These are phyloP conservation scores for Erodium trifolium DNA, from an alignment of 441 rosid genomes.

Conservation along the genomic window DNA sequence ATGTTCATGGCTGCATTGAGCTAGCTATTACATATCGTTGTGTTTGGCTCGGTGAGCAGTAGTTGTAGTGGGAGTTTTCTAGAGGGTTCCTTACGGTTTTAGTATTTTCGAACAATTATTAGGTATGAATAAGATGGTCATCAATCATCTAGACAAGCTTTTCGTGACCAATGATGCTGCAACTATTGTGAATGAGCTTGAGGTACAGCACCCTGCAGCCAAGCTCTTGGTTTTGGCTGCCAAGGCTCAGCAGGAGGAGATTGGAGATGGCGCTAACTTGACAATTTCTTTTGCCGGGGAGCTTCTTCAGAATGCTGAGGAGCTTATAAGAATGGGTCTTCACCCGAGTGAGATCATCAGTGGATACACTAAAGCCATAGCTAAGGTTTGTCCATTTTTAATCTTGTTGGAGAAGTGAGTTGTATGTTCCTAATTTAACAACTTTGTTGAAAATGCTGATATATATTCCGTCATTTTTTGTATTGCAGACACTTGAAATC, in stretches of 20 bases:
- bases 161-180: conserved; percentile 93
- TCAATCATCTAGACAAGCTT: conserved; percentile 86
- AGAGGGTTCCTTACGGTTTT: background rate
- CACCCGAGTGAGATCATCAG: conserved; percentile 97
- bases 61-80: background rate
- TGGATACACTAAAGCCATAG: conserved; percentile 72
- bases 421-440: conserved; percentile 1
- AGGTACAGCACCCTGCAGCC: conserved; percentile 97
- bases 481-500: conserved; percentile 48
- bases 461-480: background rate
- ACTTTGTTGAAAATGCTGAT: background rate
- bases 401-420: background rate
- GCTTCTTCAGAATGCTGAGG: conserved; percentile 89
- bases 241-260: conserved; percentile 96
- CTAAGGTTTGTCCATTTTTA: conserved; percentile 36
- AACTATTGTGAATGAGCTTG: conserved; percentile 89
- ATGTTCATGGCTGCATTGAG: background rate
- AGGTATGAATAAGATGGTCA: conserved; percentile 99
- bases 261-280: conserved; percentile 95
- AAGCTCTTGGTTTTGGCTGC: conserved; percentile 83
- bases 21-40: background rate
- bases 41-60: background rate
- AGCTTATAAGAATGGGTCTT: conserved; percentile 88
- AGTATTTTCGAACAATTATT: conserved; percentile 3
- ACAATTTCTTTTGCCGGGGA: conserved; percentile 89